These are phyloP conservation scores for Candida palmyrensis DNA, from an alignment of 805 yeast genomes.

Conservation along the genomic window DNA sequence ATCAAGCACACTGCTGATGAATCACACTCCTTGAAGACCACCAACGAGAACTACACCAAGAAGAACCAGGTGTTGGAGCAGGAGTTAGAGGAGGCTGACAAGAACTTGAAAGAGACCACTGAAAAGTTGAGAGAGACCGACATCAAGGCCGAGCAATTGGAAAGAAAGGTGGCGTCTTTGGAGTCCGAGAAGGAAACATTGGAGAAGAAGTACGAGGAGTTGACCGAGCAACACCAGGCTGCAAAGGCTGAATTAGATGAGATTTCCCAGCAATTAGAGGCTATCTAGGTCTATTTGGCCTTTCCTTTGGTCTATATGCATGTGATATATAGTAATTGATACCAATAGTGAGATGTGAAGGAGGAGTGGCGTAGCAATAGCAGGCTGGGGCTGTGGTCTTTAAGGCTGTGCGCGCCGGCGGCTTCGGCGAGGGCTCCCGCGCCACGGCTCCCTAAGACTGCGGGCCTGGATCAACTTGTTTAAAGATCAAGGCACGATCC, in stretches of 20 bases:
- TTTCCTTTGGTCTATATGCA: too few relatives aligned
- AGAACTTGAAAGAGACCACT: constrained; percentile 87
- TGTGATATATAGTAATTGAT: too few relatives aligned
- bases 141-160: constrained; percentile 92
- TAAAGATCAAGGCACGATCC: too few relatives aligned
- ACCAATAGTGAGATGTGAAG: too few relatives aligned
- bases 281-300: constrained; percentile 37
- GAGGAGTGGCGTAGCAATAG: too few relatives aligned
- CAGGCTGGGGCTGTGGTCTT: too few relatives aligned
- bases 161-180: constrained; percentile 86
- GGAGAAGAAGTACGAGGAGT: constrained; percentile 88
- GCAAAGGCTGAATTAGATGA: constrained; percentile 95
- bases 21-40: constrained; percentile 79
- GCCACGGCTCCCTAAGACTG: too few relatives aligned
- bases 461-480: too few relatives aligned
- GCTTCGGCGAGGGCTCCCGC: too few relatives aligned
- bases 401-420: too few relatives aligned
- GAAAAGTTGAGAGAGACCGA: constrained; percentile 93
- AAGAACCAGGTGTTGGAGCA: constrained; percentile 86
- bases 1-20: constrained; percentile 87
- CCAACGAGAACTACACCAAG: constrained; percentile 87
- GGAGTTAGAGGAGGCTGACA: constrained; percentile 86
- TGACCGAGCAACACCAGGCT: constrained; percentile 71
- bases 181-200: constrained; percentile 89
- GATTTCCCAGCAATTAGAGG: constrained; percentile 93